phyloP scores from a whole-genome alignment of 345 rosid species.

The Brassica incana region DNA sequence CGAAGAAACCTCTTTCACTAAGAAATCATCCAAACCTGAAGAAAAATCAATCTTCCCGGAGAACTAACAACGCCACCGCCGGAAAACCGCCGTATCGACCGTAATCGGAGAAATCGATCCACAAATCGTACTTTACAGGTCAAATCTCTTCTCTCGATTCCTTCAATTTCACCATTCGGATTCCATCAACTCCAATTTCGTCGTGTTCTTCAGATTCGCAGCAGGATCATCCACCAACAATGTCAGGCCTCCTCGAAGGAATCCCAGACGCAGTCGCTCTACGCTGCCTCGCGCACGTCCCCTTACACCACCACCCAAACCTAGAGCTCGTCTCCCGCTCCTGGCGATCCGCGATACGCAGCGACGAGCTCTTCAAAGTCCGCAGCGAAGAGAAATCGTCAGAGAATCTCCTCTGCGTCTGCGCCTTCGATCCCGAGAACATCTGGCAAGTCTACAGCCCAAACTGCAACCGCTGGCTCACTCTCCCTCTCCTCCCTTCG shows the following conservation, averaged over 20 bases:
- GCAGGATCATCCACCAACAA: constrained; percentile 17
- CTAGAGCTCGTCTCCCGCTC: constrained; percentile 94
- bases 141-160: neutral
- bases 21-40: constrained; percentile 1
- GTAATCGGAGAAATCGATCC: neutral
- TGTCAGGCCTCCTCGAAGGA: constrained; percentile 92
- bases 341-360: constrained; percentile 76
- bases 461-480: constrained; percentile 74
- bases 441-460: constrained; percentile 95
- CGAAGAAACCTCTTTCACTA: constrained; percentile 24
- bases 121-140: neutral
- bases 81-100: neutral
- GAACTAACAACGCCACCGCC: neutral
- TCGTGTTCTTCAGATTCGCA: neutral
- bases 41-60: neutral
- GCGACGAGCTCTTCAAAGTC: constrained; percentile 72
- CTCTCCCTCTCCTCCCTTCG: constrained; percentile 87
- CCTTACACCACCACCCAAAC: constrained; percentile 67
- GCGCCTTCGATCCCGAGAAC: constrained; percentile 93
- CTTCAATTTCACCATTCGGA: neutral
- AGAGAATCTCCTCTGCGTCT: constrained; percentile 76
- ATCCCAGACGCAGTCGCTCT: constrained; percentile 90
- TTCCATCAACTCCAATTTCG: neutral
- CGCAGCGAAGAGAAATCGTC: constrained; percentile 69
- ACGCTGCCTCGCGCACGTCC: constrained; percentile 92